Evolutionary conservation across 768 basidiomycete genomes (phyloP), one percentile per base, ranked within the genome.

Genomic region (Lactarius hatsudake): DNA sequence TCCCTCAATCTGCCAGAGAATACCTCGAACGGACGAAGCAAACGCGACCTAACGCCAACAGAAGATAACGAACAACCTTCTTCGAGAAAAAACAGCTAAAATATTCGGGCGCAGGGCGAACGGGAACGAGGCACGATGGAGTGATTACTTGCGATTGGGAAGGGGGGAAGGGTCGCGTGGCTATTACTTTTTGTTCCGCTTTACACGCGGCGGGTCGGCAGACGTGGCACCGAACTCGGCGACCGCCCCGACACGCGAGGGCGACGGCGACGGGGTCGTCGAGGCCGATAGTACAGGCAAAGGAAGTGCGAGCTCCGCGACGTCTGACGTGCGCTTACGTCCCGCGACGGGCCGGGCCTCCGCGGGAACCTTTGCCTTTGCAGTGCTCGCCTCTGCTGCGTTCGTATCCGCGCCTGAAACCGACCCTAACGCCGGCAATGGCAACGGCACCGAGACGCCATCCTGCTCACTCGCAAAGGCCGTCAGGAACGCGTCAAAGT

Each of bases 391-490:
- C n/a, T 36, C 55, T 17, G 36, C 28, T 36, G 51, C 34, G 23
- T 64, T 40, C 17, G 48, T 43, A 43, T 8, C 58, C 17, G 57
- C 45, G 23, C 18, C 55, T 9, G 17, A 30, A 9, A 51, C 32
- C 8, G 61, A 58, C 48, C 26, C 18, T 53, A 62, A 18, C 61
- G 17, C 57, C 58, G 40, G 32, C 32, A 26, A 59, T 57, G 32
- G 32, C 30, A 38, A 32, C 4, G 12, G 18, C 55, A 68, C 64
- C 78, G 78, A 65, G 48, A 67, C 75, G 15, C 73, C 74, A 3
- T 78, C 72, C 61, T 75, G 75, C 55, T 77, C 72, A 55, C 74
- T 71, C 43, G 74, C 75, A n/a, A 77, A 74, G 8, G 71, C 76
- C 12, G 76, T 71, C 59, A 76, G 70, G 40, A 79, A 71, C 59